These are phyloP conservation scores for Phytophthora colocasiae DNA, from an alignment of 352 stramenopile genomes.

Conservation along the genomic window DNA sequence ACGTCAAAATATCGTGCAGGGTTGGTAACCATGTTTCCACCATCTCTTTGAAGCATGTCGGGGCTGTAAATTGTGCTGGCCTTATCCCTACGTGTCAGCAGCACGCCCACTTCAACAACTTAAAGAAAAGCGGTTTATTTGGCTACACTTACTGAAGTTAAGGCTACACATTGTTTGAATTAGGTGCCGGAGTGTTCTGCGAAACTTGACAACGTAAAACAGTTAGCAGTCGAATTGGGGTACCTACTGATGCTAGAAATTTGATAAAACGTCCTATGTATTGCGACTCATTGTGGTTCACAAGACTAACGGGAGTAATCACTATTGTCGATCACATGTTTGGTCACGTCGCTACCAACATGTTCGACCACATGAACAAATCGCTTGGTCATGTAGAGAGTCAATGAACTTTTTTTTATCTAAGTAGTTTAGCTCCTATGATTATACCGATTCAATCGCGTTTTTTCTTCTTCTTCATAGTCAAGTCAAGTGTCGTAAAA, in stretches of 20 bases:
- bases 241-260: slow-evolving; percentile 6
- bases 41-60: background rate
- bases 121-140: slow-evolving; percentile 5
- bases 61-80: background rate
- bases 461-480: too few relatives aligned
- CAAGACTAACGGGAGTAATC: too few relatives aligned
- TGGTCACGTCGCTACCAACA: too few relatives aligned
- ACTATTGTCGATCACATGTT: too few relatives aligned
- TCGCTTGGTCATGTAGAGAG: too few relatives aligned
- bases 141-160: background rate
- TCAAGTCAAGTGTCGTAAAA: too few relatives aligned
- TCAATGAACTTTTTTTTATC: too few relatives aligned
- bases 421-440: too few relatives aligned
- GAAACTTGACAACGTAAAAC: background rate
- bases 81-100: background rate
- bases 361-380: too few relatives aligned
- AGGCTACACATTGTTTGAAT: background rate
- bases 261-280: slow-evolving; percentile 33
- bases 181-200: background rate
- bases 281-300: slow-evolving; percentile 10
- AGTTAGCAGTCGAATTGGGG: background rate
- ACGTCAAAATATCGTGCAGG: slow-evolving; percentile 14
- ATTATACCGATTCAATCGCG: too few relatives aligned
- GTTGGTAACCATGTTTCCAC: background rate
- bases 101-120: background rate